Conservation (phyloP, 495 filamentous ascomycete species). For the Penicillium bialowiezense region DNA sequence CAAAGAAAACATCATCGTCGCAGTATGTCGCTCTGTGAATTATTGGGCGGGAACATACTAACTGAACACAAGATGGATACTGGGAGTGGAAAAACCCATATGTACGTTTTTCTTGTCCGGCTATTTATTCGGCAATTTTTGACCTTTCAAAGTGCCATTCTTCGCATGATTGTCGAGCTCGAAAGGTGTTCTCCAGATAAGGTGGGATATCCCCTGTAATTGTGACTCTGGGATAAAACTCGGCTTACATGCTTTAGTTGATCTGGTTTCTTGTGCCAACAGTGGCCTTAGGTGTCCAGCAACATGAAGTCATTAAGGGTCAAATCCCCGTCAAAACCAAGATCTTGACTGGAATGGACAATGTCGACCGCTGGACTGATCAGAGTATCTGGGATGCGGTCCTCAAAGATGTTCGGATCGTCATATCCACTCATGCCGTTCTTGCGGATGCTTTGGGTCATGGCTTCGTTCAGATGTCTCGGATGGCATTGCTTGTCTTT, state of each 20-base stretch:
- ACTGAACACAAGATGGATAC: conserved; percentile 99
- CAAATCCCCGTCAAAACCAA: conserved; percentile 64
- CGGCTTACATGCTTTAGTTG: conserved; percentile 45
- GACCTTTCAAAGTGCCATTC: conserved; percentile 57
- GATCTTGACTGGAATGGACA: conserved; percentile 64
- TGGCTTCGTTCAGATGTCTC: conserved; percentile 69
- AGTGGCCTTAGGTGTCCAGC: conserved; percentile 71
- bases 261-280: conserved; percentile 87
- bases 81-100: conserved; percentile 86
- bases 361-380: conserved; percentile 73
- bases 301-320: conserved; percentile 57
- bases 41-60: too few species aligned
- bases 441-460: conserved; percentile 77
- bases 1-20: conserved; percentile 77
- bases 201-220: conserved; percentile 37
- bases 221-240: background rate
- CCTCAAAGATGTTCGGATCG: conserved; percentile 63
- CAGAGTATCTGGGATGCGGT: conserved; percentile 70
- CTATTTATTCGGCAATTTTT: background rate
- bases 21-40: conserved; percentile 46
- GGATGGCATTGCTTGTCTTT: conserved; percentile 72
- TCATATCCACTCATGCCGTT: conserved; percentile 76
- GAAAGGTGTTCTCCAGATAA: conserved; percentile 57
- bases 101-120: conserved; percentile 52
- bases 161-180: conserved; percentile 76